Percentiles rank a stretch among this genome's conserved stretches.
phyloP scores from a whole-genome alignment of 208 protist species.

The Leptomonas pyrrhocoris region DNA sequence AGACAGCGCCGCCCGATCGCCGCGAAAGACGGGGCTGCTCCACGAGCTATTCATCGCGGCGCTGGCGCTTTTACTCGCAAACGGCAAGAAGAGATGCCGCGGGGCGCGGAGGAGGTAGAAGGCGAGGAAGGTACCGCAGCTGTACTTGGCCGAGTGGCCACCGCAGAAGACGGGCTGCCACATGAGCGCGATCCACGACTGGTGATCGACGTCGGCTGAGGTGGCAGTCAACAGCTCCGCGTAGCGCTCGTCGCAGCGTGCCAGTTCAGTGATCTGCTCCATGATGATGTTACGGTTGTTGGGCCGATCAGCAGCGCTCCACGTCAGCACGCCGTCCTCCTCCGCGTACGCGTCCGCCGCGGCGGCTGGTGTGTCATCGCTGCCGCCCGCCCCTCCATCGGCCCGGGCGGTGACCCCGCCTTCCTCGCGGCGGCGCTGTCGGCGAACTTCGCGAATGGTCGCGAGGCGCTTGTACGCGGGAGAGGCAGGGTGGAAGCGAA shows the following conservation, averaged over 20 bases:
- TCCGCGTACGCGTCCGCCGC: slow-evolving; percentile 20
- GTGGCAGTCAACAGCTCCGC: slow-evolving; percentile 64
- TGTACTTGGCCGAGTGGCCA: slow-evolving; percentile 79
- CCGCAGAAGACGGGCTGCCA: slow-evolving; percentile 87
- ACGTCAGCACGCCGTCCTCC: slow-evolving; percentile 64
- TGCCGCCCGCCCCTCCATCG: slow-evolving; percentile 1
- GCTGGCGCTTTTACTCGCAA: slow-evolving; percentile 48
- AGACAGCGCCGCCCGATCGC: slow-evolving; percentile 53
- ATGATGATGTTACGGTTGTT: slow-evolving; percentile 78
- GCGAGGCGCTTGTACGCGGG: slow-evolving; percentile 54
- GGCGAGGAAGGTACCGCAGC: slow-evolving; percentile 83
- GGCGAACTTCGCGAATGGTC: slow-evolving; percentile 41
- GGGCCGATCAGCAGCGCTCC: slow-evolving; percentile 75
- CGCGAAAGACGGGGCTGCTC: slow-evolving; percentile 73
- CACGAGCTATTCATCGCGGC: slow-evolving; percentile 72
- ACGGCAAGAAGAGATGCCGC: slow-evolving; percentile 60
- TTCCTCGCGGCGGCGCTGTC: slow-evolving; percentile 33
- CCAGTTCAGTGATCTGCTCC: slow-evolving; percentile 79
- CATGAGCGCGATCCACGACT: slow-evolving; percentile 88
- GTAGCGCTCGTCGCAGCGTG: slow-evolving; percentile 59
- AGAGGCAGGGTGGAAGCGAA: slow-evolving; percentile 73
- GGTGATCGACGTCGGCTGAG: slow-evolving; percentile 74
- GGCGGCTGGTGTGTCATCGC: background rate
- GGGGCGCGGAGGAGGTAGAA: slow-evolving; percentile 85
- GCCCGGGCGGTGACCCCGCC: background rate